These are phyloP conservation scores for Cryptococcus sp. DNA, from an alignment of 1,284 basidiomycete species.

Conservation along the genomic window DNA sequence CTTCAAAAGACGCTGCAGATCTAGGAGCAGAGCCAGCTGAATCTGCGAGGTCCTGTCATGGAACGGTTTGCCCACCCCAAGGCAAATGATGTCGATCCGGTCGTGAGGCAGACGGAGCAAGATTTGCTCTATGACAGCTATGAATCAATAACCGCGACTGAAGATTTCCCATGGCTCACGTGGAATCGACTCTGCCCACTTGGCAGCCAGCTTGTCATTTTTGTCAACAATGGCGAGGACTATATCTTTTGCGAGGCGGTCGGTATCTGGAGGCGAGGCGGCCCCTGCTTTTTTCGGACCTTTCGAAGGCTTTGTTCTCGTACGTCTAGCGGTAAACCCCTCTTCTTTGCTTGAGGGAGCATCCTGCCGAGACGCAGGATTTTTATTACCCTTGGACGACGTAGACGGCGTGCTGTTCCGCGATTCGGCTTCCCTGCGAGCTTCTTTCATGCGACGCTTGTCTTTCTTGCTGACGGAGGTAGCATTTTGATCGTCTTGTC, in stretches of 20 bases:
- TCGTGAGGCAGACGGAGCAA: not conserved
- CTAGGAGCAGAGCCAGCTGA: conserved; percentile 35
- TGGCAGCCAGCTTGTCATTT: conserved; percentile 33
- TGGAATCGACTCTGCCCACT: conserved; percentile 32
- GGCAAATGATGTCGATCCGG: conserved; percentile 22
- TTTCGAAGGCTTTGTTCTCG: too few species aligned
- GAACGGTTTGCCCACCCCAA: conserved; percentile 37
- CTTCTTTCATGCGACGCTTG: conserved; percentile 56
- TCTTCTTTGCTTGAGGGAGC: too few species aligned
- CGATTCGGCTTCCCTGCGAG: conserved; percentile 22
- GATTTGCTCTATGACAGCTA: not conserved
- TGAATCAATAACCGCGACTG: too few species aligned
- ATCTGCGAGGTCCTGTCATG: conserved; percentile 41
- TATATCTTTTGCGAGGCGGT: too few species aligned
- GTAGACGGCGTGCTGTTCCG: conserved; percentile 2
- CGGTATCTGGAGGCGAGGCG: too few species aligned
- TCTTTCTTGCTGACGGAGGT: conserved; percentile 58
- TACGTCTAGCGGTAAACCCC: too few species aligned
- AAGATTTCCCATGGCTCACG: too few species aligned
- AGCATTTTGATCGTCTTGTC: too few species aligned
- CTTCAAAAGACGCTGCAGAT: conserved; percentile 13
- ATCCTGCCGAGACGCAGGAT: too few species aligned
- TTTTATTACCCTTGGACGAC: too few species aligned
- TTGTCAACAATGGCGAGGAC: conserved; percentile 3
- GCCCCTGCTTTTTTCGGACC: too few species aligned